These are phyloP conservation scores for Tritrichomonas foetus DNA, from an alignment of 208 protist genomes.

Conservation along the genomic window DNA sequence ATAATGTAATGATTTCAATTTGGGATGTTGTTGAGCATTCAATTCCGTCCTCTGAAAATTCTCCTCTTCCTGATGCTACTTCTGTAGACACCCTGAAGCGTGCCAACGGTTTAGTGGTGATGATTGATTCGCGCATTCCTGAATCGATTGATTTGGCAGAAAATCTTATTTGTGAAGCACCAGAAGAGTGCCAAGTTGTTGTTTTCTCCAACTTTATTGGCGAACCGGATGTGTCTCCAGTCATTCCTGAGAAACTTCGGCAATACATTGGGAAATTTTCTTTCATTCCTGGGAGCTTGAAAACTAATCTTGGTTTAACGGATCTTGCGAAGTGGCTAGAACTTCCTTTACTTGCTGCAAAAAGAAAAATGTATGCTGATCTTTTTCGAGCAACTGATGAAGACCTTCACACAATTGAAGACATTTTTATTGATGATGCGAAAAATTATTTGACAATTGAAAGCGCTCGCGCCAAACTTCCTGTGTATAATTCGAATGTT, in stretches of 20 bases:
- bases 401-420: no score
- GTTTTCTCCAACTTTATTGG: not conserved
- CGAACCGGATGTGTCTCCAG: not conserved
- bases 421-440: no score
- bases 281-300: not conserved
- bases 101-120: not conserved
- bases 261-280: not conserved
- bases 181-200: not conserved
- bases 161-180: not conserved
- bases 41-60: not conserved
- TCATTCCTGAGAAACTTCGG: not conserved
- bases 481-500: no score
- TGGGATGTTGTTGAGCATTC: constrained; percentile 35
- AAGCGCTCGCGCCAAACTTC: no score
- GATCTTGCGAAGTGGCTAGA: not conserved
- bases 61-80: not conserved
- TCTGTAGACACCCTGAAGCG: no score
- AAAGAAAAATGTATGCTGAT: not conserved
- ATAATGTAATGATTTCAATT: not conserved
- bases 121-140: not conserved
- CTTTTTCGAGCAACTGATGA: not conserved
- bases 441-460: not conserved
- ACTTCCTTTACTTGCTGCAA: not conserved
- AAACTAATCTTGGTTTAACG: not conserved
- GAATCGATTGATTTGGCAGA: not conserved